Evolutionary conservation across 1,284 basidiomycete species (phyloP).

Genomic region (Microbotryum scabiosae): DNA sequence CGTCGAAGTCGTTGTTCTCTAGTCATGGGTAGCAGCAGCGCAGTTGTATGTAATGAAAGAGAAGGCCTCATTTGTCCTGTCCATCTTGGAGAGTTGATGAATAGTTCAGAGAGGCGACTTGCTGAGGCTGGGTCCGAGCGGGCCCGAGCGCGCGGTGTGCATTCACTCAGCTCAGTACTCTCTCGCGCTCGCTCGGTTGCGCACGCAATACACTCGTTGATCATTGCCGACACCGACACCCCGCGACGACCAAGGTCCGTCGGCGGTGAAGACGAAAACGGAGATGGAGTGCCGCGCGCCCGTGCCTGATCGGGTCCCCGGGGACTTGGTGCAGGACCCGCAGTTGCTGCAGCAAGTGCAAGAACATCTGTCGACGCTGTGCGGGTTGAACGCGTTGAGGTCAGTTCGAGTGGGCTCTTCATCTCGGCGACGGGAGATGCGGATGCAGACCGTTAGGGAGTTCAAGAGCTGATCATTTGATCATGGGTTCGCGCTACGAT

Average conservation of each 20-base stretch:
- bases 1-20: background rate
- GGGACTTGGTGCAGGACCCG: constrained; percentile 24
- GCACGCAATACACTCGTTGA: no score
- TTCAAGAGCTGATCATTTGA: background rate
- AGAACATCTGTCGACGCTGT: constrained; percentile 27
- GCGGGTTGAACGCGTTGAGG: constrained; percentile 20
- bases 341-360: constrained; percentile 25
- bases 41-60: background rate
- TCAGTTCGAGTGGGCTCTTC: constrained; percentile 8
- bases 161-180: background rate
- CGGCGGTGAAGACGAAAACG: no score
- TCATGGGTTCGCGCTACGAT: background rate
- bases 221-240: background rate
- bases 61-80: background rate
- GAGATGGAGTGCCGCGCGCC: constrained; percentile 8
- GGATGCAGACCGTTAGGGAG: no score
- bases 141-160: background rate
- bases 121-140: background rate
- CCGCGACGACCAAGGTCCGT: no score
- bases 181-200: no score
- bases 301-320: constrained; percentile 29
- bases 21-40: background rate
- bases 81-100: background rate
- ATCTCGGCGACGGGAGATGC: no score
- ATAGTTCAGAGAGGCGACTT: background rate